These are phyloP conservation scores for Peronosclerospora sorghi DNA, from an alignment of 352 stramenopile species.

Conservation along the genomic window DNA sequence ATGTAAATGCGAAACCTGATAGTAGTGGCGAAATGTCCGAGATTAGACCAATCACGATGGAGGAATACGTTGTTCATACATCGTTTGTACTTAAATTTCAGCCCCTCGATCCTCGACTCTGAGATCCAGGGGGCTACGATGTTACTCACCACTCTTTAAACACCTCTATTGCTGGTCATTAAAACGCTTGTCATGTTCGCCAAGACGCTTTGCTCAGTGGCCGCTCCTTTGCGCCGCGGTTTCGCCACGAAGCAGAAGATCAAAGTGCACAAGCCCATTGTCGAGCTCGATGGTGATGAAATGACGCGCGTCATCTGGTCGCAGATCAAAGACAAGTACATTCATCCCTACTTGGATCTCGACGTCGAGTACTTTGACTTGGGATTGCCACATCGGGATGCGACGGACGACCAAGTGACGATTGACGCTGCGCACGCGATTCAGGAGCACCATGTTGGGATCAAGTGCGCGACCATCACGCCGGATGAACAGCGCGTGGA, in stretches of 20 bases:
- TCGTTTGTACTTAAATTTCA: too few relatives aligned
- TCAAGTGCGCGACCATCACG: slow-evolving; percentile 82
- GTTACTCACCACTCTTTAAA: too few relatives aligned
- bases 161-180: too few relatives aligned
- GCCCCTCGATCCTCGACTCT: too few relatives aligned
- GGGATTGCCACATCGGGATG: slow-evolving; percentile 54
- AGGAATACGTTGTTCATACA: too few relatives aligned
- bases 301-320: slow-evolving; percentile 68
- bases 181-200: slow-evolving; percentile 33
- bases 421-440: slow-evolving; percentile 71
- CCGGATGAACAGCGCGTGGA: slow-evolving; percentile 68
- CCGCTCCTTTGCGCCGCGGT: slow-evolving; percentile 17
- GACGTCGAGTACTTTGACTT: slow-evolving; percentile 79
- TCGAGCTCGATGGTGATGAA: slow-evolving; percentile 72
- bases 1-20: slow-evolving; percentile 24
- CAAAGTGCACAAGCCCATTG: slow-evolving; percentile 59
- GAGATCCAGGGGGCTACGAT: too few relatives aligned
- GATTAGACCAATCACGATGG: too few relatives aligned
- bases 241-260: slow-evolving; percentile 54
- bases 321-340: slow-evolving; percentile 62
- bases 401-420: slow-evolving; percentile 69
- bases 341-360: slow-evolving; percentile 66
- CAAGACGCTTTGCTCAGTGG: slow-evolving; percentile 38
- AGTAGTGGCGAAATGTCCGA: slow-evolving; percentile 6
- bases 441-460: slow-evolving; percentile 51